Percentiles rank a stretch among this genome's conserved stretches.
Evolutionary conservation across 2,329 filamentous ascomycete species (phyloP).

Genomic region (Ceratocystis variospora): DNA sequence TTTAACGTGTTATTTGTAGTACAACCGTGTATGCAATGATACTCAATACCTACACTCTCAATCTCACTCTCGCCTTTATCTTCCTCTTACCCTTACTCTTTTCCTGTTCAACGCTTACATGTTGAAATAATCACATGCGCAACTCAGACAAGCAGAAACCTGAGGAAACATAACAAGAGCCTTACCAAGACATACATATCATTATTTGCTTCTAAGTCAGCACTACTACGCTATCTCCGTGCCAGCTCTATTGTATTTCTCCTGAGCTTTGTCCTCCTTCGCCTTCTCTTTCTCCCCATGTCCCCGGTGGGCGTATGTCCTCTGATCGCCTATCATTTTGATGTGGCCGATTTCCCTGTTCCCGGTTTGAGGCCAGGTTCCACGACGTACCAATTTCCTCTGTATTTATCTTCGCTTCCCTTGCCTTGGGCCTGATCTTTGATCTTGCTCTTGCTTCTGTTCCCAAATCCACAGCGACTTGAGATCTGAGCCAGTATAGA

Average conservation of each 20-base stretch:
- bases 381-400: not conserved
- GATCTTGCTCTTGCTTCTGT: not conserved
- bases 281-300: not conserved
- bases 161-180: no score
- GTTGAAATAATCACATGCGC: no score
- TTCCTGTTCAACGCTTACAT: no score
- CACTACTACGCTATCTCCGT: no score
- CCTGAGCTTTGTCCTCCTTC: no score
- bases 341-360: not conserved
- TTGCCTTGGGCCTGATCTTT: not conserved
- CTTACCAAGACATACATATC: no score
- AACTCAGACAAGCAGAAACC: no score
- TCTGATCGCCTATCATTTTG: not conserved
- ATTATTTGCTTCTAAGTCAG: no score
- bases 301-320: not conserved
- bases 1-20: not conserved
- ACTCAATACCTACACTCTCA: not conserved
- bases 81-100: no score
- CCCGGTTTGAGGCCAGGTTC: conserved; percentile 3
- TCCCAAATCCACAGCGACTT: not conserved
- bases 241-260: no score
- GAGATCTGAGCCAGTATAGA: not conserved
- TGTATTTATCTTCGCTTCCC: no score
- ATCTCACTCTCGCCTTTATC: not conserved
- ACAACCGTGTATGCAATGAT: not conserved